Evolutionary conservation across 352 stramenopile species (phyloP).

Genomic region (Pythium chondricola): DNA sequence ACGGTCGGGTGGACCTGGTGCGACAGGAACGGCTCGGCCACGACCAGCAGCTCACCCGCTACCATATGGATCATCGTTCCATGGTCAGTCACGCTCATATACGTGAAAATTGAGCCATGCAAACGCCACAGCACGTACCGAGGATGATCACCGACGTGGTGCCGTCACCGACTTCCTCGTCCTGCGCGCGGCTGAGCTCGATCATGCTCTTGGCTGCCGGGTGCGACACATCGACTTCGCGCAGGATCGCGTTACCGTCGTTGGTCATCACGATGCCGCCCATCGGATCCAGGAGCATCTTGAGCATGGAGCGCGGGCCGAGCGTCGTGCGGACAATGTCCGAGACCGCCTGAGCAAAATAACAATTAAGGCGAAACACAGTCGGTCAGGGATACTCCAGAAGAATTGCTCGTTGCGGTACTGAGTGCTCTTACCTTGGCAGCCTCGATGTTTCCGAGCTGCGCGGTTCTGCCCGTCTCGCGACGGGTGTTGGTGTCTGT

Average conservation of each 20-base stretch:
- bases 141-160: constrained; percentile 99
- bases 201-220: constrained; percentile 99
- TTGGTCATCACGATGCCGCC: constrained; percentile 99
- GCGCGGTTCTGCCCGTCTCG: constrained; percentile 95
- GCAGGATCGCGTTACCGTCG: constrained; percentile 98
- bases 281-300: constrained; percentile 99
- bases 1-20: constrained; percentile 98
- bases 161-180: constrained; percentile 99
- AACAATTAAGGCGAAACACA: background rate
- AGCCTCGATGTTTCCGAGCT: constrained; percentile 98
- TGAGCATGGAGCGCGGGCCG: constrained; percentile 97
- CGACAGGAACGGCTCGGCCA: constrained; percentile 95
- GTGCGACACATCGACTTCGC: constrained; percentile 97
- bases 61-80: constrained; percentile 1
- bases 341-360: constrained; percentile 71
- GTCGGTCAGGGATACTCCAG: background rate
- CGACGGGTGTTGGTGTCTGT: constrained; percentile 97
- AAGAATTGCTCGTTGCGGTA: background rate
- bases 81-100: background rate
- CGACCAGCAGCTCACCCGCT: constrained; percentile 96
- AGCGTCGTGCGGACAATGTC: constrained; percentile 99
- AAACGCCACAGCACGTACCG: too few species aligned
- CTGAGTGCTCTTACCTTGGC: constrained; percentile 69
- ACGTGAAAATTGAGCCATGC: background rate
- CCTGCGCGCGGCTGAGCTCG: constrained; percentile 97